These are phyloP conservation scores for Aspergillus nomiae DNA, from an alignment of 2,329 filamentous ascomycete species.

Conservation along the genomic window DNA sequence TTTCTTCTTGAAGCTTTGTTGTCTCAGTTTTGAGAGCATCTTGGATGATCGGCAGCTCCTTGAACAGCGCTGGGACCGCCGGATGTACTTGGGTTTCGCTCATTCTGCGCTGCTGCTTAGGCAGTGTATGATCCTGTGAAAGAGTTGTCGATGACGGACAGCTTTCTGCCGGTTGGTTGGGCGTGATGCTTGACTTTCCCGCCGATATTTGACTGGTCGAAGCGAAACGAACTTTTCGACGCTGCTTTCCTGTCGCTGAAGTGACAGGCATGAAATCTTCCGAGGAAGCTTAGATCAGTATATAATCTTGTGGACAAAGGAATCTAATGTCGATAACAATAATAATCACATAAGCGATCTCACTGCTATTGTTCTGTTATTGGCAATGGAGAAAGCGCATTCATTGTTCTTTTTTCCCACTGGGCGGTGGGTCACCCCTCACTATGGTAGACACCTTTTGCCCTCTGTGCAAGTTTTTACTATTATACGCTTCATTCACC, in stretches of 20 bases:
- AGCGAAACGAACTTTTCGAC: conserved; percentile 43
- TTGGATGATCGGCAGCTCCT: conserved; percentile 59
- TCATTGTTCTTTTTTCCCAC: conserved; percentile 20
- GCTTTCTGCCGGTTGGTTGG: conserved; percentile 18
- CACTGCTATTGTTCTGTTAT: conserved; percentile 7
- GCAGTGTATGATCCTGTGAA: conserved; percentile 9
- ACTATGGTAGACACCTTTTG: conserved; percentile 4
- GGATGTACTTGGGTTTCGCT: conserved; percentile 23
- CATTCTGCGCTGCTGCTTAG: conserved; percentile 24
- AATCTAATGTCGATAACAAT: background rate
- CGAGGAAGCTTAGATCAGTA: background rate
- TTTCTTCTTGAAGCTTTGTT: conserved; percentile 68
- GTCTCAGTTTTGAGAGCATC: conserved; percentile 70
- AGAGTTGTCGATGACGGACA: conserved; percentile 15
- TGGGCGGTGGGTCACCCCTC: conserved; percentile 1
- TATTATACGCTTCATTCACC: background rate
- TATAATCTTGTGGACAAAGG: background rate
- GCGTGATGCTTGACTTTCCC: conserved; percentile 16
- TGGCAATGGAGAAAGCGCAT: background rate
- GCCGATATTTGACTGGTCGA: conserved; percentile 27
- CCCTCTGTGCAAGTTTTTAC: conserved; percentile 14
- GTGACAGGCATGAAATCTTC: conserved; percentile 35
- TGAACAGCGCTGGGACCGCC: conserved; percentile 43
- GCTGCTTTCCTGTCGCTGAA: conserved; percentile 34
- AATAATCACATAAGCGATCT: background rate